These are phyloP conservation scores for Raffaelea deltoideospora DNA, from an alignment of 2,329 filamentous ascomycete genomes.

Conservation along the genomic window DNA sequence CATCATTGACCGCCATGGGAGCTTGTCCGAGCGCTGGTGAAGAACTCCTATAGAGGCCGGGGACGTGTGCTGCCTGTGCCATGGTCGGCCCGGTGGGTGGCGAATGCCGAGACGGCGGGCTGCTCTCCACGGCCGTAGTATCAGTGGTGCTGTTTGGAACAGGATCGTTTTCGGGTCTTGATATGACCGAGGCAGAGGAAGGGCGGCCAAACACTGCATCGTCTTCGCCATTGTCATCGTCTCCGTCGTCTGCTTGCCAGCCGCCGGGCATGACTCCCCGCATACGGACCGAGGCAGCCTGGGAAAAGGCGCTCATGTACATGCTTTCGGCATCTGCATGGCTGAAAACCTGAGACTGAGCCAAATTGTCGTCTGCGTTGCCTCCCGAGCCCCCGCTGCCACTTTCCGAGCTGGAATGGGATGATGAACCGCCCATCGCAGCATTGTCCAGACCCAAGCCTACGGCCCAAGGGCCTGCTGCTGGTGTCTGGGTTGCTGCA, in stretches of 20 bases:
- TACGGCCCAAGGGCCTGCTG: background rate
- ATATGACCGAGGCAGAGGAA: too few relatives aligned
- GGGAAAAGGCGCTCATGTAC: constrained; percentile 64
- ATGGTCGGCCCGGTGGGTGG: too few relatives aligned
- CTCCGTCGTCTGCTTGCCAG: constrained; percentile 19
- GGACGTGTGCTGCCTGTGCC: too few relatives aligned
- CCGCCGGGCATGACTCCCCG: constrained; percentile 31
- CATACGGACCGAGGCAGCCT: constrained; percentile 19
- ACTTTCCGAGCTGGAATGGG: constrained; percentile 13
- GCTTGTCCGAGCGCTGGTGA: too few relatives aligned
- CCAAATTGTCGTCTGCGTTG: constrained; percentile 35
- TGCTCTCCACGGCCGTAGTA: too few relatives aligned
- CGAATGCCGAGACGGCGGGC: too few relatives aligned
- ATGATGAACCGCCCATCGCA: constrained; percentile 5
- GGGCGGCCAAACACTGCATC: background rate
- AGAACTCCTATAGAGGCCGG: too few relatives aligned
- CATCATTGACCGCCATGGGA: too few relatives aligned
- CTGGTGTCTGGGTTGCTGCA: background rate
- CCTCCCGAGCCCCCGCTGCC: constrained; percentile 16
- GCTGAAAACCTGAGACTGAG: constrained; percentile 55
- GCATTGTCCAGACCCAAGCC: constrained; percentile 1
- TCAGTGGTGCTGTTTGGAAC: too few relatives aligned
- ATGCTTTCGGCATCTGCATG: constrained; percentile 75
- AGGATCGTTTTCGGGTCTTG: too few relatives aligned
- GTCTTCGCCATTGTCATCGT: background rate